These are phyloP conservation scores for Phialophora tarda DNA, from an alignment of 2,329 filamentous ascomycete species.

Conservation along the genomic window DNA sequence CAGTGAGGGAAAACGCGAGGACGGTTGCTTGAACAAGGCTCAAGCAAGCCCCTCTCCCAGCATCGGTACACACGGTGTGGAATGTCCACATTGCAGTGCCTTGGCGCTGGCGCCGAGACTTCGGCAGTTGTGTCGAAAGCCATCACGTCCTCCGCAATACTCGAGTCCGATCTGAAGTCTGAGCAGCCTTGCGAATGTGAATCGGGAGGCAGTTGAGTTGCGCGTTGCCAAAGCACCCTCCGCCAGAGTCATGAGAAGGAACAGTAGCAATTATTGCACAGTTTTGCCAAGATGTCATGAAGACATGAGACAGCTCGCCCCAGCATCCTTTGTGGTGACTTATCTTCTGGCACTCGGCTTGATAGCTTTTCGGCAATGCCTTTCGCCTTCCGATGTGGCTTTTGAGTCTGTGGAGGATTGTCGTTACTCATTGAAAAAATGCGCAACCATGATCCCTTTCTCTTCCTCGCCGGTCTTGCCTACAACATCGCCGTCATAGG, in stretches of 20 bases:
- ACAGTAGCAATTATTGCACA: background rate
- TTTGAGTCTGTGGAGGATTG: background rate
- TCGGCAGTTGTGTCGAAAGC: conserved; percentile 14
- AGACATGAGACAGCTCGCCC: background rate
- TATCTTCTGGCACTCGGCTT: background rate
- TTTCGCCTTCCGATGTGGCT: background rate
- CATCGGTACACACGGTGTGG: background rate
- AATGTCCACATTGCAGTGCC: conserved; percentile 6
- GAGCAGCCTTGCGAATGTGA: background rate
- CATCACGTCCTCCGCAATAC: background rate
- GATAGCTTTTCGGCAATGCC: background rate
- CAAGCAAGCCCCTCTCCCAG: conserved; percentile 1
- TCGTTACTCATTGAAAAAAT: conserved; percentile 11
- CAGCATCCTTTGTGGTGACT: background rate
- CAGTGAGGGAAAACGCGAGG: background rate
- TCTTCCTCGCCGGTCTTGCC: conserved; percentile 41
- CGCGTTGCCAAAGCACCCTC: background rate
- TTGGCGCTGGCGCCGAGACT: conserved; percentile 14
- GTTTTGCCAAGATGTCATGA: background rate
- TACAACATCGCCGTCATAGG: conserved; percentile 53
- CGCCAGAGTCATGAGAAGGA: background rate
- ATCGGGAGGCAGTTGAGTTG: background rate
- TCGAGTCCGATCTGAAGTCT: background rate
- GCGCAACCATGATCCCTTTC: background rate
- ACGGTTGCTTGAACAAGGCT: background rate